These are phyloP conservation scores for Physcomitrium patens DNA, from an alignment of 225 moss, liverwort and hornwort species.

Conservation along the genomic window DNA sequence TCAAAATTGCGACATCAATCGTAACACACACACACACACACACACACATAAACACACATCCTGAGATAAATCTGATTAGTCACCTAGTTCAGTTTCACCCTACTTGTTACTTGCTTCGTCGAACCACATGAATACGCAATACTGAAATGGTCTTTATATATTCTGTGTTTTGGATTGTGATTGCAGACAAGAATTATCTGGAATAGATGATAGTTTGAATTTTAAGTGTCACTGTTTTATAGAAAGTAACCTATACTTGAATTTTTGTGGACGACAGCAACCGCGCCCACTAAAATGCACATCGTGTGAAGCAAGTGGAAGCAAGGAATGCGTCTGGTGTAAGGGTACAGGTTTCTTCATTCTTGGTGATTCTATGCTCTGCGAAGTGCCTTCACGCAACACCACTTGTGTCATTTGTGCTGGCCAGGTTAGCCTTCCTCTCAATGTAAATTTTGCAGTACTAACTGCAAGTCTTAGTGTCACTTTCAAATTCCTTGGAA, in stretches of 20 bases:
- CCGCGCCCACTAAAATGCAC: slow-evolving; percentile 86
- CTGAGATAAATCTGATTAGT: not conserved
- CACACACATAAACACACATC: too few species aligned
- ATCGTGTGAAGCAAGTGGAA: slow-evolving; percentile 80
- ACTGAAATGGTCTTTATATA: not conserved
- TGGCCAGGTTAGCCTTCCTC: slow-evolving; percentile 64
- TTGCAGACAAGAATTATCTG: not conserved
- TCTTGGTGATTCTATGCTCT: slow-evolving; percentile 89
- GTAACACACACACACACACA: not conserved
- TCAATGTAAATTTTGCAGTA: not conserved
- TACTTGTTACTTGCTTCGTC: not conserved
- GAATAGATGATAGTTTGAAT: not conserved
- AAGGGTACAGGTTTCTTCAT: slow-evolving; percentile 95
- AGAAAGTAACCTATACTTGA: slow-evolving; percentile 22
- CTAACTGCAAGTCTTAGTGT: not conserved
- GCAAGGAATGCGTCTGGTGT: slow-evolving; percentile 89
- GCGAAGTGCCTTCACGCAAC: slow-evolving; percentile 96
- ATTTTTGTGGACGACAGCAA: slow-evolving; percentile 66
- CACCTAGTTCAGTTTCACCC: not conserved
- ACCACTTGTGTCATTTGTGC: slow-evolving; percentile 85
- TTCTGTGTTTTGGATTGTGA: not conserved
- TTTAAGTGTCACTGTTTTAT: not conserved
- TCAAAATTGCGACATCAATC: not conserved
- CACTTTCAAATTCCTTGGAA: not conserved
- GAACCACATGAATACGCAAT: not conserved